A percentile compares a stretch with the other conserved stretches of the same genome.
Conservation (phyloP, 257 asterid species). For the Ajuga chamaepitys region DNA sequence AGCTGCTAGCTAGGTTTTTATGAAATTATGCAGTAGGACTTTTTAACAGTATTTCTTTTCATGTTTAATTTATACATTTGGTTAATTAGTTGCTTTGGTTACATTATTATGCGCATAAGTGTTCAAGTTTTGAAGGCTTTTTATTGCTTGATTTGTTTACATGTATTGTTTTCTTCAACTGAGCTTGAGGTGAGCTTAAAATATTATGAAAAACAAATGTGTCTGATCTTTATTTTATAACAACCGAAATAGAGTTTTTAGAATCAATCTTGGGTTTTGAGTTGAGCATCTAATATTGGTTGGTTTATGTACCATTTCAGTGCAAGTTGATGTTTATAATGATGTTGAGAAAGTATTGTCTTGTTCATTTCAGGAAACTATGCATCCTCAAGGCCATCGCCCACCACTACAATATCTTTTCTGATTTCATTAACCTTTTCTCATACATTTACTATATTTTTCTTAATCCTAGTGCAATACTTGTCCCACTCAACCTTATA, state of each 20-base stretch:
- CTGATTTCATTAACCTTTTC: no score
- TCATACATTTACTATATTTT: no score
- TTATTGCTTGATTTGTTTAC: neutral
- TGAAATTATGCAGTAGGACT: no score
- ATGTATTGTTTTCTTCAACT: neutral
- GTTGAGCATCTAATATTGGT: neutral
- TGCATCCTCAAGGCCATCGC: conserved; percentile 84
- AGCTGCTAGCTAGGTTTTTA: no score
- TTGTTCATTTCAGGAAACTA: conserved; percentile 28
- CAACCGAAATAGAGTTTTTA: neutral
- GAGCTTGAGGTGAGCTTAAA: neutral
- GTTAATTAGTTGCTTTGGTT: neutral
- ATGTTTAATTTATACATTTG: neutral
- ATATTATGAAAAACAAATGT: neutral
- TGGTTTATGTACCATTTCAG: neutral
- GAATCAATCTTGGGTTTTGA: neutral
- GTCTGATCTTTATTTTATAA: no score
- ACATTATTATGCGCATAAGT: neutral
- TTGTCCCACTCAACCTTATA: no score
- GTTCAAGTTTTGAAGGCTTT: neutral
- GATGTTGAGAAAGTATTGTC: neutral
- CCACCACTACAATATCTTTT: no score
- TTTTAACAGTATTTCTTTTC: no score
- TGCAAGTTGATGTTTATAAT: neutral
- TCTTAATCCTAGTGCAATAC: no score